phyloP scores from a whole-genome alignment of 352 stramenopile genomes.

The Phytophthora macrochlamydospora region DNA sequence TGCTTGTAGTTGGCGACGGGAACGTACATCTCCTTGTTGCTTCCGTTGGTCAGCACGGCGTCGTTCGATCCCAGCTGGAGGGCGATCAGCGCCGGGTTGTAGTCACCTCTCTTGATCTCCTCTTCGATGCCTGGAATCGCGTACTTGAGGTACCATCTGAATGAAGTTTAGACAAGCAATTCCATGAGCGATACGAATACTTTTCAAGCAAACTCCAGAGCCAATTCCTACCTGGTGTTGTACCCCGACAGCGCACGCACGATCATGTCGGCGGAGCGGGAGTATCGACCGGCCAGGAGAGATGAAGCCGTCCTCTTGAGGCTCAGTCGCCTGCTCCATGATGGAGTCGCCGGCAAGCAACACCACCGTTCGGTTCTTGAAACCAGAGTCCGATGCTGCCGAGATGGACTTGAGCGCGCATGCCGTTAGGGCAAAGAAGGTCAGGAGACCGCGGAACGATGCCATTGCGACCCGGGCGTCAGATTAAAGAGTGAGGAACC shows the following conservation, averaged over 20 bases:
- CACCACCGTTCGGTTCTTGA: slow-evolving; percentile 26
- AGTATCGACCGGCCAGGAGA: slow-evolving; percentile 37
- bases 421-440: too few relatives aligned
- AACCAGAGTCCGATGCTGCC: slow-evolving; percentile 5
- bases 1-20: slow-evolving; percentile 39
- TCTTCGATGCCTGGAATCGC: slow-evolving; percentile 28
- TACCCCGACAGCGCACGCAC: slow-evolving; percentile 44
- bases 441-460: too few relatives aligned
- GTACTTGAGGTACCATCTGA: slow-evolving; percentile 1
- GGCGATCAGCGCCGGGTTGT: slow-evolving; percentile 36
- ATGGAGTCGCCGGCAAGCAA: slow-evolving; percentile 49
- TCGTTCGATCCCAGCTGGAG: slow-evolving; percentile 67
- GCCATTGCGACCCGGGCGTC: too few relatives aligned
- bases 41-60: slow-evolving; percentile 31
- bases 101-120: slow-evolving; percentile 28
- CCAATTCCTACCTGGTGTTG: slow-evolving; percentile 23
- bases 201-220: too few relatives aligned
- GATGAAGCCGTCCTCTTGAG: slow-evolving; percentile 34
- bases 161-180: slow-evolving; percentile 1
- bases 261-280: slow-evolving; percentile 41
- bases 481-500: too few relatives aligned
- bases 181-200: too few relatives aligned
- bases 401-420: too few relatives aligned
- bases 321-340: slow-evolving; percentile 35
- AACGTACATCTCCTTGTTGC: slow-evolving; percentile 33